Percentiles rank a stretch among this genome's conserved stretches.
phyloP scores from a whole-genome alignment of 495 filamentous ascomycete genomes.

The Aspergillus incahuasiensis region DNA sequence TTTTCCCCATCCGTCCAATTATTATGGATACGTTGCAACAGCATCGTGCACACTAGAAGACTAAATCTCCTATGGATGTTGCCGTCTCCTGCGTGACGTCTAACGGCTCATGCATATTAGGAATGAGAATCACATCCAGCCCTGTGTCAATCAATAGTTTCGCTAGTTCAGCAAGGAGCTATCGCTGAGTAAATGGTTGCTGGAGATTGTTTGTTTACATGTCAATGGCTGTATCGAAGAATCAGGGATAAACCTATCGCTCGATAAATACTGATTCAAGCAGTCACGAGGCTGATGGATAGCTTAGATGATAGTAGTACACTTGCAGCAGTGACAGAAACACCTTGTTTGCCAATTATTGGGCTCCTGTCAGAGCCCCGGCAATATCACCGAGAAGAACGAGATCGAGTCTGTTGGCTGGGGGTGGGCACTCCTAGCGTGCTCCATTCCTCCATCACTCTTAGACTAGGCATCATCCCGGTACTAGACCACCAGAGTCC shows the following conservation, averaged over 20 bases:
- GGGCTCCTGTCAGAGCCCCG: not conserved
- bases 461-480: not conserved
- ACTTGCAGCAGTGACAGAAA: not conserved
- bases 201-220: constrained; percentile 3
- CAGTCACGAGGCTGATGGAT: not conserved
- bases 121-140: constrained; percentile 6
- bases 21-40: not conserved
- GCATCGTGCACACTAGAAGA: constrained; percentile 15
- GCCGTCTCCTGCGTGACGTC: not conserved
- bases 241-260: not conserved
- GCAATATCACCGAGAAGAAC: constrained; percentile 6
- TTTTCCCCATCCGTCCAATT: not conserved
- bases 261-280: not conserved
- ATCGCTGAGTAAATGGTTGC: not conserved
- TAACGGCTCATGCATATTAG: constrained; percentile 4
- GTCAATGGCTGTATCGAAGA: not conserved
- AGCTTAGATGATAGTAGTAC: not conserved
- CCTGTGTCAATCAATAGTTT: constrained; percentile 4
- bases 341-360: constrained; percentile 2
- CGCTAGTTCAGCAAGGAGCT: not conserved
- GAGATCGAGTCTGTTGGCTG: constrained; percentile 14
- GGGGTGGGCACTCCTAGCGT: constrained; percentile 27
- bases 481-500: constrained; percentile 9
- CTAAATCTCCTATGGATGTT: not conserved
- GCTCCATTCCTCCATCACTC: constrained; percentile 17